phyloP scores from a whole-genome alignment of 768 basidiomycete genomes.

The Epithele typhae region DNA sequence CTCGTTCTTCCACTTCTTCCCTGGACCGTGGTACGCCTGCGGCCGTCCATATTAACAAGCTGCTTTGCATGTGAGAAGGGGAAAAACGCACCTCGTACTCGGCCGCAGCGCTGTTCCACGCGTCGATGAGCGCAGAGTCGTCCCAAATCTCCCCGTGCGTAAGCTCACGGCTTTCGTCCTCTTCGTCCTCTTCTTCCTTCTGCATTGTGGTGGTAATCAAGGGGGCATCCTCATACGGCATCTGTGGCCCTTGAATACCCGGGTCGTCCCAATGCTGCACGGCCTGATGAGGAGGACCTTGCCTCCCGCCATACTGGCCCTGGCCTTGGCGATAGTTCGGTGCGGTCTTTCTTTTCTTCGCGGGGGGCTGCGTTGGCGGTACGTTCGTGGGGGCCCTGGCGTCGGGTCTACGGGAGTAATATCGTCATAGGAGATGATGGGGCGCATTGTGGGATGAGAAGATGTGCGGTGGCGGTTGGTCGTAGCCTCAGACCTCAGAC shows the following conservation, averaged over 20 bases:
- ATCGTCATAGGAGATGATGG: slow-evolving; percentile 61
- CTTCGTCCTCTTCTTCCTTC: slow-evolving; percentile 33
- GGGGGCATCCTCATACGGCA: slow-evolving; percentile 31
- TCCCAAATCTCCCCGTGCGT: slow-evolving; percentile 82
- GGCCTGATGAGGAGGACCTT: slow-evolving; percentile 17
- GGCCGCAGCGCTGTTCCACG: slow-evolving; percentile 81
- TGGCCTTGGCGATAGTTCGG: slow-evolving; percentile 25
- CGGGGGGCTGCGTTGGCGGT: slow-evolving; percentile 29
- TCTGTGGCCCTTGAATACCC: slow-evolving; percentile 18
- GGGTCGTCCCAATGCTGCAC: slow-evolving; percentile 45
- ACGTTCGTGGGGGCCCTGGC: slow-evolving; percentile 8
- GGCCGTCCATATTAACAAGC: background rate
- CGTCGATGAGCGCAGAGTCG: slow-evolving; percentile 75
- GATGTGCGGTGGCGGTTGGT: too few relatives aligned
- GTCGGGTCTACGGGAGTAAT: slow-evolving; percentile 43
- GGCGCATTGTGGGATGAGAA: slow-evolving; percentile 26
- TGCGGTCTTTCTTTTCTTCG: slow-evolving; percentile 55
- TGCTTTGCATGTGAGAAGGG: too few relatives aligned
- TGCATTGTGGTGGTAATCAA: slow-evolving; percentile 12
- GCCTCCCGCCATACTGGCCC: slow-evolving; percentile 5
- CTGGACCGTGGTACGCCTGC: slow-evolving; percentile 64
- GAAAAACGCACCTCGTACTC: slow-evolving; percentile 59
- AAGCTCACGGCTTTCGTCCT: slow-evolving; percentile 57
- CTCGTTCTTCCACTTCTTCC: slow-evolving; percentile 69
- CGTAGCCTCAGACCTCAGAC: too few relatives aligned